Evolutionary conservation across 192 early-diverging fungal species (phyloP), one percentile per base, ranked within the genome.

Genomic region (Podila horticola): DNA sequence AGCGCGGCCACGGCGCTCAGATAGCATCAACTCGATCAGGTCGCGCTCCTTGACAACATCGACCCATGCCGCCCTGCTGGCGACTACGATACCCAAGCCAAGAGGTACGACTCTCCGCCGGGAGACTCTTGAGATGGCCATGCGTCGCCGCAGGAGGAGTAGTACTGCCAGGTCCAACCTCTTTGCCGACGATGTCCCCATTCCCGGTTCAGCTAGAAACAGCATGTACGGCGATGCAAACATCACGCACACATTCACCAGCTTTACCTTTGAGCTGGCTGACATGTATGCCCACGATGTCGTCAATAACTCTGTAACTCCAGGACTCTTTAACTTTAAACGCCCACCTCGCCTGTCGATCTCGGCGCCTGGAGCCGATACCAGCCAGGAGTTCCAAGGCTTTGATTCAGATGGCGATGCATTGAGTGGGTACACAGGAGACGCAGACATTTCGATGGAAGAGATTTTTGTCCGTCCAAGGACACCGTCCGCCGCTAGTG

Each of bases 321-420:
- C 77, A 4, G 77, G 77, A 5, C 49, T 81, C 51, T 81, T 81
- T 58, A 81, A 81, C 34, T 81, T 72, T 33, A 81, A 81, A 49
- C 69, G 36, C 20, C 75, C 51, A 11, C 4, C 63, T 29, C 49
- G 31, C 19, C 49, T 36, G 51, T 33, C 11, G 30, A 50, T 45
- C 13, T 41, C 31, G 3, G 33, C 31, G n/a, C 52, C 51, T n/a
- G 45, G 49, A 19, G 59, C 26, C 45, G 64, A 66, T 33, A 12
- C 67, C n/a, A 59, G 57, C 17, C 66, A 68, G 6, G 71, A 81
- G 24, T 81, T 81, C 62, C 63, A 65, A 5, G 71, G 66, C 12
- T 81, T 81, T 62, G 77, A 81, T 52, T 81, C 77, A 5, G 77
- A 81, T 58, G 76, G 76, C 0, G 77, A 81, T 73, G 77, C 77